Evolutionary conservation across 1,284 basidiomycete species (phyloP).

Genomic region (Ceratobasidium sp.): DNA sequence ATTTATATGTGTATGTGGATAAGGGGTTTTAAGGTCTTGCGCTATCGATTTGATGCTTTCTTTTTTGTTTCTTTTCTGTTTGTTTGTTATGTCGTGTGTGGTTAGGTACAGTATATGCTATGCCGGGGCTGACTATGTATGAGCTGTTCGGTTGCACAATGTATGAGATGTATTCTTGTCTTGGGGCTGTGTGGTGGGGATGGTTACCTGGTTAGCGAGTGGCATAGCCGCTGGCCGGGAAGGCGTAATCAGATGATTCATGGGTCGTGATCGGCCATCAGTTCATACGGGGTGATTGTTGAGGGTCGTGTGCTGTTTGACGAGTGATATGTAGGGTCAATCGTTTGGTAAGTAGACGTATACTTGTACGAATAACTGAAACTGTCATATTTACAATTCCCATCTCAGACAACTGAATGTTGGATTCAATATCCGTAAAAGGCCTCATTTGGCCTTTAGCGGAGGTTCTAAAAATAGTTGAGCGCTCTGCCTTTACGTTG

Average conservation of each 20-base stretch:
- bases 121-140: neutral
- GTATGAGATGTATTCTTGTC: neutral
- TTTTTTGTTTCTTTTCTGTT: neutral
- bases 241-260: neutral
- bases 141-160: neutral
- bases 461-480: constrained; percentile 1
- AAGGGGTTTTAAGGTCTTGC: neutral
- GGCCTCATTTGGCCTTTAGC: neutral
- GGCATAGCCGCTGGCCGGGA: neutral
- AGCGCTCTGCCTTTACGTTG: constrained; percentile 1
- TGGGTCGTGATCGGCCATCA: neutral
- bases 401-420: neutral
- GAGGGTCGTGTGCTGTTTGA: too few species aligned
- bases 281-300: neutral
- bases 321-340: too few species aligned
- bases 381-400: neutral
- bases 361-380: too few species aligned
- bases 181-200: neutral
- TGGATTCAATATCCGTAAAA: neutral
- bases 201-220: too few species aligned
- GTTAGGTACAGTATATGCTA: neutral
- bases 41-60: neutral
- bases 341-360: too few species aligned
- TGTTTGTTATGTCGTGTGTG: neutral
- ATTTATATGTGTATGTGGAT: neutral